These are phyloP conservation scores for Vaccinium myrtillus DNA, from an alignment of 148 eudicot genomes.

Conservation along the genomic window DNA sequence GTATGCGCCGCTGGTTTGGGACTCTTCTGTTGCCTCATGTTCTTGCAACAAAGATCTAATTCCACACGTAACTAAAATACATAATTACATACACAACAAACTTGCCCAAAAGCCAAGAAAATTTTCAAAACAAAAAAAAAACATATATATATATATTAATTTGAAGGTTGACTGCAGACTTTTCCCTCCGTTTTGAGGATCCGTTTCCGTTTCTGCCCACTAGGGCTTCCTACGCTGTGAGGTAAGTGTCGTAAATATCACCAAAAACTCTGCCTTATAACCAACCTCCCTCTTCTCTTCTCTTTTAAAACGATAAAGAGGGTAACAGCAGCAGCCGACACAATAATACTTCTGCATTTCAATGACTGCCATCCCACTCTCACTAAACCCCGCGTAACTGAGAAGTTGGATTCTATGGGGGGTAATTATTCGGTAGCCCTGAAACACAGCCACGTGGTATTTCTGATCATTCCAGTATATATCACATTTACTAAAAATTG, in stretches of 20 bases:
- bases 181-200: neutral
- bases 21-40: too few relatives aligned
- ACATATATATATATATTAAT: too few relatives aligned
- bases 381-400: neutral
- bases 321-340: neutral
- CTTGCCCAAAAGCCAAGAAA: neutral
- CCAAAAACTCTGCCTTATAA: neutral
- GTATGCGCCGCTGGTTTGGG: too few relatives aligned
- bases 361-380: neutral
- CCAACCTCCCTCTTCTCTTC: neutral
- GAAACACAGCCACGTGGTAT: too few relatives aligned
- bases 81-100: neutral
- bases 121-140: neutral
- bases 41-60: too few relatives aligned
- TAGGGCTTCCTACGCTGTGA: neutral
- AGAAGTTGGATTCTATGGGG: neutral
- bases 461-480: too few relatives aligned
- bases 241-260: neutral
- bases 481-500: too few relatives aligned
- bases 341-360: neutral
- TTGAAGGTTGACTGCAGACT: slow-evolving; percentile 1
- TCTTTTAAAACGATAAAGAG: neutral
- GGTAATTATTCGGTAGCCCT: too few relatives aligned
- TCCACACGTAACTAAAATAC: too few relatives aligned
- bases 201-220: slow-evolving; percentile 7